A percentile compares a stretch with the other conserved stretches of the same genome.
phyloP scores from a whole-genome alignment of 345 rosid genomes.

The Raphanus raphanistrum region DNA sequence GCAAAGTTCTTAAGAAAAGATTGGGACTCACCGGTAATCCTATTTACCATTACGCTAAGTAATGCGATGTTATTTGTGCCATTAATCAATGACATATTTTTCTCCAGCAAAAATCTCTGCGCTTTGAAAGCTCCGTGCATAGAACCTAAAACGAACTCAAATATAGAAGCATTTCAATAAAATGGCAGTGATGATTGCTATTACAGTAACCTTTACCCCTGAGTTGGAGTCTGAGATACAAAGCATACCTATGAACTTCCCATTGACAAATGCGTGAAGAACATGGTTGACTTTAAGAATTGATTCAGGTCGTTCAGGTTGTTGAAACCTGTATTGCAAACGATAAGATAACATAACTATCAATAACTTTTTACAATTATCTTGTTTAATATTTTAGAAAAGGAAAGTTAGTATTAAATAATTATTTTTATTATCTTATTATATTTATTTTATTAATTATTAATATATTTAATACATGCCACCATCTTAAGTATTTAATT shows the following conservation, averaged over 20 bases:
- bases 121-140: slow-evolving; percentile 55
- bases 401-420: no score
- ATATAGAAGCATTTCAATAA: background rate
- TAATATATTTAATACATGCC: no score
- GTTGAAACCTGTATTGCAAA: slow-evolving; percentile 47
- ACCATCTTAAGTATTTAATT: no score
- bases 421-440: no score
- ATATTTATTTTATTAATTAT: no score
- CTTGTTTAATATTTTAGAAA: no score
- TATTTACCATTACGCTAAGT: slow-evolving; percentile 61
- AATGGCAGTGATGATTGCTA: slow-evolving; percentile 2
- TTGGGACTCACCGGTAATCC: slow-evolving; percentile 45
- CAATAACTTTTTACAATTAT: no score
- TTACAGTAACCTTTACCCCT: background rate
- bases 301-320: slow-evolving; percentile 32
- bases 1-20: background rate
- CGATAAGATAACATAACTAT: background rate
- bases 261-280: slow-evolving; percentile 72
- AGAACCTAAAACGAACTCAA: slow-evolving; percentile 48
- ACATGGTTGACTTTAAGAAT: slow-evolving; percentile 52
- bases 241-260: slow-evolving; percentile 49
- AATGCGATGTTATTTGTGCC: slow-evolving; percentile 68
- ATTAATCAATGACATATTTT: slow-evolving; percentile 39
- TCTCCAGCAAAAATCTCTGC: slow-evolving; percentile 42
- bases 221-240: background rate